Evolutionary conservation across 2,329 filamentous ascomycete species (phyloP), one percentile per base, ranked within the genome.

Genomic region (Massarina eburnea): DNA sequence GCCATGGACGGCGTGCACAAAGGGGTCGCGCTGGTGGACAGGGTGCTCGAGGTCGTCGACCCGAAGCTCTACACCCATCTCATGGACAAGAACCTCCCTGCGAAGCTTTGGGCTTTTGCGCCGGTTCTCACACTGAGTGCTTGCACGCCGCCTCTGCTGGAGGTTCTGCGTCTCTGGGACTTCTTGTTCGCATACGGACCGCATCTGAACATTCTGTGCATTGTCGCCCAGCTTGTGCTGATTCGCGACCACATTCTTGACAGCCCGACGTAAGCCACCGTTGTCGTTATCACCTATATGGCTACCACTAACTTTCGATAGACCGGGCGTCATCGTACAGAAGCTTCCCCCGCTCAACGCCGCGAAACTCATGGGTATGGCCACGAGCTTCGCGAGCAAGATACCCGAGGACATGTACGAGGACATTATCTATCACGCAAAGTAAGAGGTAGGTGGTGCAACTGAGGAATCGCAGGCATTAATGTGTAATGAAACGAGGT

Each of bases 1-100:
- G 91, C 91, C 50, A 96, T 99, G 91, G 91, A 96, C 57, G 94
- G 94, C 39, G 94, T 99, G 6, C 94, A 99, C 72, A 88, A 86
- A 59, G 94, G 94, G 1, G 80, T 99, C 10, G 87, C 88, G 19
- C 79, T 99, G 8, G 91, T 99, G 18, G 94, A 99, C 71, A 89
- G 89, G 64, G 91, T 96, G 40, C 76, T 99, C 19, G 86, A 90
- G 49, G 90, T 96, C 45, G 91, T 96, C 38, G 94, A 97, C 65
- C 85, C 89, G 1, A 94, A 91, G 69, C 78, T 99, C 36, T 91
- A 88, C 61, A 75, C 84, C 20, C 91, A 96, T 67, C 80, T 99
- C 22, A 86, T 89, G 47, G 84, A 85, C 43, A 95, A 96, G 70
- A 88, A 88, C 10, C 18, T 42, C 7, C 29, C 29, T 22, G 94